Percentiles rank a stretch among this genome's conserved stretches.
phyloP scores from a whole-genome alignment of 2,329 filamentous ascomycete species.

The Colletotrichum truncatum region DNA sequence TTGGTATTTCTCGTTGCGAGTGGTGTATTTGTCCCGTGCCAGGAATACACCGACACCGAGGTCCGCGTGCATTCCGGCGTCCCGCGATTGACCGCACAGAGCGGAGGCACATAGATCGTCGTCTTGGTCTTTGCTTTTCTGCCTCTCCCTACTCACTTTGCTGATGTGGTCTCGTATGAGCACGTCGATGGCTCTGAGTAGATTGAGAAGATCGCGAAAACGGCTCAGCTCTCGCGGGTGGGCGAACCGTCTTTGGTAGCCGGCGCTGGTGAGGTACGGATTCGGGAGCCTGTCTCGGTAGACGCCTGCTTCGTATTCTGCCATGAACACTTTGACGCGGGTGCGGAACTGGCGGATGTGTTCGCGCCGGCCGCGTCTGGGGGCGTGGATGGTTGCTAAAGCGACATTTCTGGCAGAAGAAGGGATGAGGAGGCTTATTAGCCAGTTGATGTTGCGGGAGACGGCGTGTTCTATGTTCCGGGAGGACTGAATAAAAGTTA shows the following conservation, averaged over 20 bases:
- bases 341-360: conserved; percentile 6
- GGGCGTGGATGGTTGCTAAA: background rate
- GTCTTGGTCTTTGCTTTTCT: background rate
- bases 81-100: no score
- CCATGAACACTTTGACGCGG: background rate
- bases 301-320: background rate
- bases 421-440: background rate
- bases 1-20: background rate
- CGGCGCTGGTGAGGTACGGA: background rate
- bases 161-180: background rate
- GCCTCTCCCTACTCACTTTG: background rate
- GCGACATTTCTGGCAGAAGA: background rate
- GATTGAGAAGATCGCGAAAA: background rate
- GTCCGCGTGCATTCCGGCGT: no score
- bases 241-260: background rate
- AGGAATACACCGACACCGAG: background rate
- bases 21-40: background rate
- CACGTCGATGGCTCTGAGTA: background rate
- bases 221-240: background rate
- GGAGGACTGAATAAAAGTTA: background rate
- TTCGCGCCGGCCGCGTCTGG: background rate
- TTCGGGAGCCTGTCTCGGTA: background rate
- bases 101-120: no score
- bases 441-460: background rate
- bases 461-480: background rate